These are phyloP conservation scores for Phytopythium cucurbitacearum DNA, from an alignment of 352 stramenopile genomes.

Conservation along the genomic window DNA sequence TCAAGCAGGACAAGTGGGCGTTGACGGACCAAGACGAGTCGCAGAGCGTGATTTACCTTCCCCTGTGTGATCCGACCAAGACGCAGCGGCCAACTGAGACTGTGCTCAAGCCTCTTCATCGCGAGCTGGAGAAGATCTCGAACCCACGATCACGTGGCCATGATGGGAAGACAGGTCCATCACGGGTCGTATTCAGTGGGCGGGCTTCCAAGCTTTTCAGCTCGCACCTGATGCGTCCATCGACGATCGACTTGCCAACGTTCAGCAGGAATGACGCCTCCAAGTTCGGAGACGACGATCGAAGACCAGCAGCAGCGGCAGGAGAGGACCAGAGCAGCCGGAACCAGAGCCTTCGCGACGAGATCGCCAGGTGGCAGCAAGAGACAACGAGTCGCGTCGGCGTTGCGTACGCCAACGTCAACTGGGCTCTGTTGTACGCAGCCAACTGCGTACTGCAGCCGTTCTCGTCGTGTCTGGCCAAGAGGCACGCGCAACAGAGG, in stretches of 20 bases:
- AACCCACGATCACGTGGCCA: slow-evolving; percentile 14
- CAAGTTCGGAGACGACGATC: slow-evolving; percentile 9
- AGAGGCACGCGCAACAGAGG: slow-evolving; percentile 19
- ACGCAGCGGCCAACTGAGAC: slow-evolving; percentile 18
- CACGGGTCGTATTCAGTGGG: slow-evolving; percentile 62
- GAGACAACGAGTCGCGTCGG: slow-evolving; percentile 22
- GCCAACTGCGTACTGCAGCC: slow-evolving; percentile 24
- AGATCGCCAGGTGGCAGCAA: slow-evolving; percentile 42
- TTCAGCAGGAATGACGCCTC: slow-evolving; percentile 14
- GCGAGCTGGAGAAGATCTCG: slow-evolving; percentile 37
- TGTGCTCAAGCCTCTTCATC: slow-evolving; percentile 35
- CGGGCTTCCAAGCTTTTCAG: slow-evolving; percentile 73
- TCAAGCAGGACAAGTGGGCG: slow-evolving; percentile 25
- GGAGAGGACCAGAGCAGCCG: slow-evolving; percentile 22
- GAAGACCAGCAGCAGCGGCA: slow-evolving; percentile 17
- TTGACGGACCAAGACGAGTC: slow-evolving; percentile 37
- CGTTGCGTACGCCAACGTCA: slow-evolving; percentile 25
- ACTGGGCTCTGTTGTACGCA: slow-evolving; percentile 16
- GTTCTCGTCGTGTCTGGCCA: slow-evolving; percentile 29
- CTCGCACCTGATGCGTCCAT: slow-evolving; percentile 55
- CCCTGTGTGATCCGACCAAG: slow-evolving; percentile 24
- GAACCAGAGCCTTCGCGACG: slow-evolving; percentile 33
- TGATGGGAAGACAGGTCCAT: slow-evolving; percentile 8
- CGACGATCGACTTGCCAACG: slow-evolving; percentile 44
- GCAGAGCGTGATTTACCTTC: slow-evolving; percentile 53